Percentiles rank a stretch among this genome's conserved stretches.
Evolutionary conservation across 1,284 basidiomycete genomes (phyloP).

Genomic region (Athelia sp.): DNA sequence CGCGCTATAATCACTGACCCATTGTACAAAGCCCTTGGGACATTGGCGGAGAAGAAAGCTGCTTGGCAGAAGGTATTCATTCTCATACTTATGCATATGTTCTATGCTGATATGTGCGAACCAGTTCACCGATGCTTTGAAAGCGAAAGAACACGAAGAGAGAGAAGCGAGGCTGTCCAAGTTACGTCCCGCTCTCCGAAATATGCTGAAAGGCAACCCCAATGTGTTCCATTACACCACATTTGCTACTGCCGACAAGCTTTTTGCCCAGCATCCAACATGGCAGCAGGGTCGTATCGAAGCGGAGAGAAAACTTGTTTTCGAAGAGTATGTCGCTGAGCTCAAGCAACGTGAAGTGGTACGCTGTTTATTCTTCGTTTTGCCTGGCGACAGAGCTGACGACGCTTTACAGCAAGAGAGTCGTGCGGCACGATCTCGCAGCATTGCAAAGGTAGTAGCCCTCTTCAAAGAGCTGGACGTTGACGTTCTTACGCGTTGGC

Average conservation of each 20-base stretch:
- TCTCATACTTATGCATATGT: background rate
- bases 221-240: constrained; percentile 88
- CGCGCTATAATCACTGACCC: constrained; percentile 97
- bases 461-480: constrained; percentile 82
- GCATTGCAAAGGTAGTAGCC: constrained; percentile 72
- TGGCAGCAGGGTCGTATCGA: constrained; percentile 85
- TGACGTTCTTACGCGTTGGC: constrained; percentile 87
- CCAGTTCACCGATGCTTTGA: constrained; percentile 68
- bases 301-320: constrained; percentile 78
- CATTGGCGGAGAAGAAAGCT: constrained; percentile 90
- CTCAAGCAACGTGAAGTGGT: constrained; percentile 84
- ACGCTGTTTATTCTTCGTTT: constrained; percentile 22
- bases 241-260: constrained; percentile 78
- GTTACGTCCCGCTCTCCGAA: constrained; percentile 76
- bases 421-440: constrained; percentile 67
- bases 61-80: constrained; percentile 85
- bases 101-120: constrained; percentile 4
- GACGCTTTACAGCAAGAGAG: constrained; percentile 58
- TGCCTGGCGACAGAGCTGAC: constrained; percentile 3
- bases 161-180: constrained; percentile 76
- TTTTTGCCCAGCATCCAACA: constrained; percentile 79
- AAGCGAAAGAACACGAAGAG: constrained; percentile 72
- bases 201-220: constrained; percentile 79
- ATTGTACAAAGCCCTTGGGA: constrained; percentile 91
- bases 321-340: constrained; percentile 85